Base-by-base conservation (phyloP, 495 filamentous ascomycete genomes). In the Aspergillus coremiiformis region DNA sequence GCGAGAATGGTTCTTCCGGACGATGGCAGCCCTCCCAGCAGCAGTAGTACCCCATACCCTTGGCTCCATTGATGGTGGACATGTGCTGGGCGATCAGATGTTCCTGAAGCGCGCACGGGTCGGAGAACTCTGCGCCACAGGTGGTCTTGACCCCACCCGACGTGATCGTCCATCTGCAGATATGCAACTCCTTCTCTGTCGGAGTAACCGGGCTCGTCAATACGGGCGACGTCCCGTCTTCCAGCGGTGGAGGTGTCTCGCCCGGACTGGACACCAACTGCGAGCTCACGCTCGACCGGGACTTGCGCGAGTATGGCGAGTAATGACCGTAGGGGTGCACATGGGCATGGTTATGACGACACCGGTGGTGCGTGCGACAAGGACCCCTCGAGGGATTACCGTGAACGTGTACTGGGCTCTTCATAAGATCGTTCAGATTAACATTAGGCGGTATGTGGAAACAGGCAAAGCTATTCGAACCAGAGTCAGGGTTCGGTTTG, bases 1-100 rank as follows among this genome's bases (percentile, higher is more conserved):
- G 73, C 37, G 73, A 76, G 41, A 76, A 76, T 3, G 73, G 71
- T 47, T 76, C 71, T 33, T 71, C 59, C 2, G 73, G 73, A 0
- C 73, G 73, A 47, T 70, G 66, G 26, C 73, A 76, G 9, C 71
- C 73, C 45, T 69, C 64, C 73, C 73, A 76, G 54, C 71, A 66
- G 46, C 73, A 76, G 46, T 76, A 76, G 54, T 76, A 76, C n/a
- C 73, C 73, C 15, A 63, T 66, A 1, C 73, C 71, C 55, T 67
- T 74, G n/a, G 66, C 64, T 1, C 73, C 73, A 23, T 71, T 61
- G 20, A 76, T 53, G 1, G 71, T 67, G 11, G 58, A 61, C 67
- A 73, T 73, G 32, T 76, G 73, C 17, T 51, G 54, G 12, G 66
- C 53, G 12, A 72, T 49, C 27, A 76, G 65, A 52, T 76, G 73